Base-by-base conservation (phyloP, 805 yeast species). In the Vanderwaltozyma yarrowii region DNA sequence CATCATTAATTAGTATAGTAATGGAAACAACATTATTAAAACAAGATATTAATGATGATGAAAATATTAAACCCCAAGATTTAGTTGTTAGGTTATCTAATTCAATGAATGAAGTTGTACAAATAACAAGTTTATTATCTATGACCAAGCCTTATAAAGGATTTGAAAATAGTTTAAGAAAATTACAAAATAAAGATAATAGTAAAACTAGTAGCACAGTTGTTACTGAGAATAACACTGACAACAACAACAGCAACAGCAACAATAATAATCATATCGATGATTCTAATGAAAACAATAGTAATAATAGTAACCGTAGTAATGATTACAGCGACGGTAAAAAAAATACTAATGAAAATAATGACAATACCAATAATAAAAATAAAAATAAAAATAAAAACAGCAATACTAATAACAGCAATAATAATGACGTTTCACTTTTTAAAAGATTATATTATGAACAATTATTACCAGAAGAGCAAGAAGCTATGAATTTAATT, bases 91-190 rank as follows among this genome's bases (percentile, higher is more conserved):
- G 47, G 25, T 39, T 58, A 33, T 57, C 62, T 0, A 54, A 55
- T 36, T 51, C 60, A 7, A 52, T 57, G 60, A 56, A 55, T 38
- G 60, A 55, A 25, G 41, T 58, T 33, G 53, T 57, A 8, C 61
- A 56, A 29, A 55, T 56, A 3, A 51, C 58, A 13, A 54, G 60
- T 36, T 44, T 56, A 18, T 38, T 57, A 17, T 51, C 44, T 31
- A 41, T 54, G 46, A 45, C 57, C 21, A 52, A 55, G 24, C 62
- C 63, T 5, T 49, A 54, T 27, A 54, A 50, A 32, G 46, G 56
- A 30, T 52, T 51, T 34, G 58, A 53, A 25, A 40, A 41, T 33
- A 46, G 45, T 25, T 26, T 42, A 2, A 44, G 14, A 19, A 30
- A 18, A 19, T 14, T 18, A 28, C 27, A 31, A 21, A 4, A 19